Evolutionary conservation across 108 stramenopile genomes (phyloP).

Genomic region (Licmophora abbreviata): DNA sequence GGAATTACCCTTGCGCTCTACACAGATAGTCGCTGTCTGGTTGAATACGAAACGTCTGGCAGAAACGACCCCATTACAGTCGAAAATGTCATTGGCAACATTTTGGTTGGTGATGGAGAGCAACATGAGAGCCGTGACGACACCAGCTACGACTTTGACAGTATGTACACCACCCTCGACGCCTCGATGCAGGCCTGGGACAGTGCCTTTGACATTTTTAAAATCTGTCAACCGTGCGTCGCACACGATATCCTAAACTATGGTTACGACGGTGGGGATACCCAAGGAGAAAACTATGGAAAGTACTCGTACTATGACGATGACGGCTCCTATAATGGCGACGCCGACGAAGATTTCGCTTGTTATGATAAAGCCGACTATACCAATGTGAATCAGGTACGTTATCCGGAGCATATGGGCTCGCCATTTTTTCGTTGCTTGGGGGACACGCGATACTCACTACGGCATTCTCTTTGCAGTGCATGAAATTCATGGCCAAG

Average conservation of each 20-base stretch:
- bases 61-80: conserved; percentile 10
- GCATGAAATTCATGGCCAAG: conserved; percentile 64
- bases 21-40: conserved; percentile 34
- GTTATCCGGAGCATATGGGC: conserved; percentile 11
- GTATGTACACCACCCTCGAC: conserved; percentile 12
- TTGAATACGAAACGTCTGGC: conserved; percentile 18
- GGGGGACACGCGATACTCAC: conserved; percentile 3
- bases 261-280: conserved; percentile 19
- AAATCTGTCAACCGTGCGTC: conserved; percentile 50
- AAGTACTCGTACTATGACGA: conserved; percentile 10
- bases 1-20: conserved; percentile 36
- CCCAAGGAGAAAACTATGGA: conserved; percentile 4
- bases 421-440: background rate
- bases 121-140: conserved; percentile 11
- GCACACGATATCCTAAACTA: conserved; percentile 38
- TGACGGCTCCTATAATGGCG: conserved; percentile 12
- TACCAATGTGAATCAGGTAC: conserved; percentile 51
- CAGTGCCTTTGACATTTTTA: conserved; percentile 30
- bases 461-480: conserved; percentile 18
- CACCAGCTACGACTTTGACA: conserved; percentile 5
- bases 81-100: conserved; percentile 37
- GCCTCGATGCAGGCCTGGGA: conserved; percentile 21
- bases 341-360: conserved; percentile 15
- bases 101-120: conserved; percentile 9
- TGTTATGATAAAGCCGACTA: conserved; percentile 40